phyloP scores from a whole-genome alignment of 495 filamentous ascomycete species.

The Annulohypoxylon bovei region DNA sequence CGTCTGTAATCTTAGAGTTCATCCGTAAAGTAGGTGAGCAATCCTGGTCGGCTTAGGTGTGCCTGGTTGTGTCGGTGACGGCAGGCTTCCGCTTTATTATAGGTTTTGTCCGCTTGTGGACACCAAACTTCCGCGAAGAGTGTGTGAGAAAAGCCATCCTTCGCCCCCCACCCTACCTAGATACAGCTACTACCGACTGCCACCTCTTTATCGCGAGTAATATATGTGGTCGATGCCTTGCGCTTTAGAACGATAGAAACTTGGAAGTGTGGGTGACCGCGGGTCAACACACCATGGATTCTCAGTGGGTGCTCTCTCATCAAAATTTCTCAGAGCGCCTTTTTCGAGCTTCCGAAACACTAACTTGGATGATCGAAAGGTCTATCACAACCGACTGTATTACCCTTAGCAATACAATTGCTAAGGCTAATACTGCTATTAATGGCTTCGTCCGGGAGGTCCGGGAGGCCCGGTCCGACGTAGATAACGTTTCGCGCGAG shows the following conservation, averaged over 20 bases:
- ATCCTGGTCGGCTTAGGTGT: conserved; percentile 32
- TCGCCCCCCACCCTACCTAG: conserved; percentile 25
- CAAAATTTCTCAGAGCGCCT: conserved; percentile 29
- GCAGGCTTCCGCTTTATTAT: conserved; percentile 35
- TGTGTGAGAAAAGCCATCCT: conserved; percentile 26
- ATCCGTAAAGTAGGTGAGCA: conserved; percentile 33
- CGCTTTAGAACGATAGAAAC: conserved; percentile 20
- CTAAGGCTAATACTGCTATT: conserved; percentile 44
- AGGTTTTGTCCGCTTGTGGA: conserved; percentile 30
- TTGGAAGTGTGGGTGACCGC: conserved; percentile 32
- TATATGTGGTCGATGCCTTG: conserved; percentile 40
- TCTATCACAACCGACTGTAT: conserved; percentile 57
- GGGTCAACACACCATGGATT: conserved; percentile 41
- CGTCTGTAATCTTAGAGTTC: conserved; percentile 27
- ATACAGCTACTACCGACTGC: conserved; percentile 11
- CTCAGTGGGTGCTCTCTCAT: conserved; percentile 38
- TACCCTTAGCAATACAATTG: conserved; percentile 49
- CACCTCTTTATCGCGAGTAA: conserved; percentile 28
- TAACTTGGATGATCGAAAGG: conserved; percentile 46
- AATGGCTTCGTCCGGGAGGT: conserved; percentile 56
- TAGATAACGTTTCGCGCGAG: conserved; percentile 58
- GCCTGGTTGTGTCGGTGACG: conserved; percentile 32
- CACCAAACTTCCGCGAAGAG: conserved; percentile 26
- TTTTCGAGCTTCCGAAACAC: conserved; percentile 39
- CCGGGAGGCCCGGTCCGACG: conserved; percentile 56